phyloP scores from a whole-genome alignment of 2,329 filamentous ascomycete species.

The Aaosphaeria arxii region DNA sequence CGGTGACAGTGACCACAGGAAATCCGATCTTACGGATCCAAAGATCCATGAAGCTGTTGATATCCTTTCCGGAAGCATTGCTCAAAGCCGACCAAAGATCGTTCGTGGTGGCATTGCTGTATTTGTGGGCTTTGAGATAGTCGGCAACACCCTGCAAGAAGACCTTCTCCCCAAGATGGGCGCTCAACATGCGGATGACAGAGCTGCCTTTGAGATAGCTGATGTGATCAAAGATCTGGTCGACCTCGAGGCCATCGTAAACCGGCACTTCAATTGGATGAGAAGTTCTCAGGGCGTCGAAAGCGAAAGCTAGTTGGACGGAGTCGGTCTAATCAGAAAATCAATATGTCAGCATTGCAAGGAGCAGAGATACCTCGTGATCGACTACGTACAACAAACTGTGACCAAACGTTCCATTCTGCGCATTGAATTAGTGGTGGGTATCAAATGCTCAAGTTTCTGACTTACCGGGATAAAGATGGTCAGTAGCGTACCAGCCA shows the following conservation, averaged over 20 bases:
- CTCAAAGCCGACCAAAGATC: constrained; percentile 88
- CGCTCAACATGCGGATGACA: constrained; percentile 92
- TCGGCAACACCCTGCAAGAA: constrained; percentile 88
- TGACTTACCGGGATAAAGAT: constrained; percentile 71
- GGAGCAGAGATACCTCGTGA: constrained; percentile 50
- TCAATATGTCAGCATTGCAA: constrained; percentile 35
- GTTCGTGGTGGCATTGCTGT: constrained; percentile 85
- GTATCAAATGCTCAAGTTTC: not conserved
- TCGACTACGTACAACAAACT: constrained; percentile 73
- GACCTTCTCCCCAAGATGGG: constrained; percentile 79
- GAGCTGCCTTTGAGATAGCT: constrained; percentile 96
- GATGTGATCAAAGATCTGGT: constrained; percentile 97
- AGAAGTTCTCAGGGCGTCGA: constrained; percentile 86
- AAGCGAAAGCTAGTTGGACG: constrained; percentile 84
- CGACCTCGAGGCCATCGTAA: constrained; percentile 87
- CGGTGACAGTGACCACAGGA: constrained; percentile 81
- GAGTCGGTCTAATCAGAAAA: constrained; percentile 67
- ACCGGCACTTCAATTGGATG: constrained; percentile 97
- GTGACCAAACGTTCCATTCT: constrained; percentile 97
- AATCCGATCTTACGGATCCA: constrained; percentile 98
- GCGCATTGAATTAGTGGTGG: not conserved
- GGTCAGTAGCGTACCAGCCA: constrained; percentile 87
- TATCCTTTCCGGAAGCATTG: constrained; percentile 82
- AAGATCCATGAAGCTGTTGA: constrained; percentile 82
- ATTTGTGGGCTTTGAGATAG: constrained; percentile 86